These are phyloP conservation scores for Lenwebbia sp. DNA, from an alignment of 345 rosid genomes.

Conservation along the genomic window DNA sequence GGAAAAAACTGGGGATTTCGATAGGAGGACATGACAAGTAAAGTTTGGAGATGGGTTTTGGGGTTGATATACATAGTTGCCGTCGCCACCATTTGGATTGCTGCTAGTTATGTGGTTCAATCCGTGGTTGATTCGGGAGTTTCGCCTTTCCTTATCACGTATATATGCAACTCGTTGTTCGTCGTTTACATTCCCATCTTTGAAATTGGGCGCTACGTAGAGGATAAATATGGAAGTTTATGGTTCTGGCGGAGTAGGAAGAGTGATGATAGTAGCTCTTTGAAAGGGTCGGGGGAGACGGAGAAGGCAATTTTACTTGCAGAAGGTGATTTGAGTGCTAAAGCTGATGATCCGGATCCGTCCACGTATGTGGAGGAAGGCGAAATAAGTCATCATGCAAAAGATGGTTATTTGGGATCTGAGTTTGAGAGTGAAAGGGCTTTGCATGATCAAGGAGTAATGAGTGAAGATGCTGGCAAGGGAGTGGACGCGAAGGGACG, in stretches of 20 bases:
- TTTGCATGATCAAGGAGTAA: conserved; percentile 11
- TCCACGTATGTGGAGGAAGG: conserved; percentile 25
- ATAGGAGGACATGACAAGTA: conserved; percentile 29
- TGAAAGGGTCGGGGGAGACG: conserved; percentile 38
- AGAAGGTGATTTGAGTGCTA: conserved; percentile 19
- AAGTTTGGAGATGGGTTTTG: conserved; percentile 66
- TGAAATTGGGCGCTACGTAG: conserved; percentile 59
- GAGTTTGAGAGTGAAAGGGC: conserved; percentile 17
- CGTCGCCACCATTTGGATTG: conserved; percentile 89
- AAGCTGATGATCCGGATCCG: conserved; percentile 6
- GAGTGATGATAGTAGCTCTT: conserved; percentile 11
- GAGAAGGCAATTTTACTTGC: conserved; percentile 67
- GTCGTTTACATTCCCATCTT: conserved; percentile 70
- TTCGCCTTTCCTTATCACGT: conserved; percentile 83
- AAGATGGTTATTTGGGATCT: conserved; percentile 13
- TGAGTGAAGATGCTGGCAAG: background rate
- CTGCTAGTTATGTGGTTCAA: conserved; percentile 92
- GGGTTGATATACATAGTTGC: conserved; percentile 71
- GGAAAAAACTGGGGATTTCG: background rate
- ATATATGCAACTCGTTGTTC: conserved; percentile 90
- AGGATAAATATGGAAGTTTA: conserved; percentile 58
- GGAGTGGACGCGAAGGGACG: conserved; percentile 72
- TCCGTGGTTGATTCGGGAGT: conserved; percentile 86
- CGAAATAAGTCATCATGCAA: conserved; percentile 12
- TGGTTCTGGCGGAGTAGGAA: conserved; percentile 48